A percentile compares a stretch with the other conserved stretches of the same genome.
phyloP scores from a whole-genome alignment of 257 asterid genomes.

The Gynochthodes officinalis region DNA sequence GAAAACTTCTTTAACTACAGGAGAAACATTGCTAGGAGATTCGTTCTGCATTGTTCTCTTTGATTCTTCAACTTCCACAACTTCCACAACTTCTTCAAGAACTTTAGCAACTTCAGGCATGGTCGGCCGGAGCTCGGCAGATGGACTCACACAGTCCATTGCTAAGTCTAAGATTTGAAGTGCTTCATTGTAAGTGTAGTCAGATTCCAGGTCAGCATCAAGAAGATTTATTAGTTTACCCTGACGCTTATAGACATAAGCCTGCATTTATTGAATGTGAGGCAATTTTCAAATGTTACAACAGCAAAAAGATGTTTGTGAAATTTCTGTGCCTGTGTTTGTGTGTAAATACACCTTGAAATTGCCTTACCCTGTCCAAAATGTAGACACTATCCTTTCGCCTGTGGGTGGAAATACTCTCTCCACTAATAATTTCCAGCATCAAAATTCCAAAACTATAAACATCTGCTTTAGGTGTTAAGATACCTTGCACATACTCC shows the following conservation, averaged over 20 bases:
- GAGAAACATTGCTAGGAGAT: not conserved
- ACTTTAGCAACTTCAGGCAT: slow-evolving; percentile 25
- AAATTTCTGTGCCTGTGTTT: not conserved
- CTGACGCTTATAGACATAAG: slow-evolving; percentile 5
- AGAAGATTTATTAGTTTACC: slow-evolving; percentile 14
- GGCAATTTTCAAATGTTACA: not conserved
- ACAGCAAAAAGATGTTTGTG: not conserved
- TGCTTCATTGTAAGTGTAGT: slow-evolving; percentile 15
- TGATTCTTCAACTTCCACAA: no score
- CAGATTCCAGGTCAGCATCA: slow-evolving; percentile 16
- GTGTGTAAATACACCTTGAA: not conserved
- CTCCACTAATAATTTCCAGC: slow-evolving; percentile 26
- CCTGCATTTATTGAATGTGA: no score
- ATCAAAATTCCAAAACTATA: slow-evolving; percentile 26
- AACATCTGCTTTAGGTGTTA: slow-evolving; percentile 25
- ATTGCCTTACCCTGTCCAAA: slow-evolving; percentile 14
- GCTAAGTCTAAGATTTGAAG: slow-evolving; percentile 12
- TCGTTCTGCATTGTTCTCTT: not conserved
- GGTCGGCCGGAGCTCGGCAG: slow-evolving; percentile 19
- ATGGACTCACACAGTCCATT: slow-evolving; percentile 20
- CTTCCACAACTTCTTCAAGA: slow-evolving; percentile 17
- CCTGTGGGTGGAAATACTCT: slow-evolving; percentile 4
- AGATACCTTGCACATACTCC: slow-evolving; percentile 8
- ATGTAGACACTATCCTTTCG: slow-evolving; percentile 19
- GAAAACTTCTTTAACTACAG: not conserved